These are phyloP conservation scores for Blastomyces silverae DNA, from an alignment of 2,329 filamentous ascomycete genomes.

Conservation along the genomic window DNA sequence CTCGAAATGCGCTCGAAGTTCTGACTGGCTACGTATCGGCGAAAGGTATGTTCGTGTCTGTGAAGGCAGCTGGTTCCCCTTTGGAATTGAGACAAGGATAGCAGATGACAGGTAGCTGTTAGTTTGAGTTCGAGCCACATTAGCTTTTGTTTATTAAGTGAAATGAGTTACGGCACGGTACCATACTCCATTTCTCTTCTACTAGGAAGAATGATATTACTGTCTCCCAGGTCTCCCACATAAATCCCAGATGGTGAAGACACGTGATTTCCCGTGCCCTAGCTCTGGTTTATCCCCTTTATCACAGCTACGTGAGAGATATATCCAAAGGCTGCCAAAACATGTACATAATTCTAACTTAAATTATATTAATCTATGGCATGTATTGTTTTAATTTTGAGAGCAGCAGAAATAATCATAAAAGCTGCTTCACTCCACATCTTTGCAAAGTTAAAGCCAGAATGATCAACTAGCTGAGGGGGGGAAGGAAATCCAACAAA, in stretches of 20 bases:
- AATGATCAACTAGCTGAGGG: neutral
- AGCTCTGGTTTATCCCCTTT: neutral
- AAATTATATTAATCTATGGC: neutral
- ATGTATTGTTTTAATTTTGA: neutral
- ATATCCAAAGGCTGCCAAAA: neutral
- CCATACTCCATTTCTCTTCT: neutral
- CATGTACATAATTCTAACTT: neutral
- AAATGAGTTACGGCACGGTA: neutral
- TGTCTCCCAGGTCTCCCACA: no score
- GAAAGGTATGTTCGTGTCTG: neutral
- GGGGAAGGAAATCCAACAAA: no score
- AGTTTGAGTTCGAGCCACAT: conserved; percentile 7
- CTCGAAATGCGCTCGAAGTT: neutral
- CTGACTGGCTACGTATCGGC: neutral
- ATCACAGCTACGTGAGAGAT: neutral
- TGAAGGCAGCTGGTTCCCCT: neutral
- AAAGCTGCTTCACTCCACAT: neutral
- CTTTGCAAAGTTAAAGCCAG: neutral
- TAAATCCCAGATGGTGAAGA: neutral
- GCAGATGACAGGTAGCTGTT: neutral
- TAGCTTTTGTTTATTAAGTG: neutral
- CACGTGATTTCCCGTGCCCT: conserved; percentile 3
- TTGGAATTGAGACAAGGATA: neutral
- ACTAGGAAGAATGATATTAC: no score
- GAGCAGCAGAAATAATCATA: neutral